Base-by-base conservation (phyloP, 345 rosid species). In the Atalantia buxifolia region DNA sequence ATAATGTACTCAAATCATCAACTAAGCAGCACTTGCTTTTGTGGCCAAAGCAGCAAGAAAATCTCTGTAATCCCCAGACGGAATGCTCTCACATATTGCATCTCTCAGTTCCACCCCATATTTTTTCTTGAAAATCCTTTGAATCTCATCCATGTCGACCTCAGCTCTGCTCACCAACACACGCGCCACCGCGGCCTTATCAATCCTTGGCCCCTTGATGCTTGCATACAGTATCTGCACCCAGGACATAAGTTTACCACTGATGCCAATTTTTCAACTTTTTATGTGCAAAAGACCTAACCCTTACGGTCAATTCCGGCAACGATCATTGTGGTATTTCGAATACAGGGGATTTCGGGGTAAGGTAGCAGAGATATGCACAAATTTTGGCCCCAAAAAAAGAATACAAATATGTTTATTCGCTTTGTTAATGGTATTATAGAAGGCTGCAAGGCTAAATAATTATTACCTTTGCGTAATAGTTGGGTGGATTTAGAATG, bases 151-250 rank as follows among this genome's bases (percentile, higher is more conserved):
- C 86, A 88, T 77, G 81, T 92, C 94, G 66, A 82, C 40, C 77
- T 89, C 94, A 19, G 88, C 84, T 78, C 91, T 87, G 79, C 84
- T 87, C 81, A 86, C 81, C 79, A 88, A 76, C 76, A 86, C 86
- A 3, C 92, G 85, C 13, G 83, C 56, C 84, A 86, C 27, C 16
- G 72, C 83, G 1, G 84, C 81, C 69, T 57, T 78, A 33, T 87
- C 86, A 0, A 61, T 55, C 18, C 64, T 75, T 24, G 36, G 80
- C 55, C 89, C 91, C 63, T 84, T 87, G 0, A 87, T 64, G 79
- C 84, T 81, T 53, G 71, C 36, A 59, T 85, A 77, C 66, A 89
- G 36, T 45, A 67, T 71, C 93, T 91, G 84, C 56, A 57, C 50
- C 65, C 69, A 76, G 12, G 4, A 33, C 8, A 19, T 33, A 40